phyloP scores from a whole-genome alignment of 2,329 filamentous ascomycete species.

The Trichophyton verrucosum region DNA sequence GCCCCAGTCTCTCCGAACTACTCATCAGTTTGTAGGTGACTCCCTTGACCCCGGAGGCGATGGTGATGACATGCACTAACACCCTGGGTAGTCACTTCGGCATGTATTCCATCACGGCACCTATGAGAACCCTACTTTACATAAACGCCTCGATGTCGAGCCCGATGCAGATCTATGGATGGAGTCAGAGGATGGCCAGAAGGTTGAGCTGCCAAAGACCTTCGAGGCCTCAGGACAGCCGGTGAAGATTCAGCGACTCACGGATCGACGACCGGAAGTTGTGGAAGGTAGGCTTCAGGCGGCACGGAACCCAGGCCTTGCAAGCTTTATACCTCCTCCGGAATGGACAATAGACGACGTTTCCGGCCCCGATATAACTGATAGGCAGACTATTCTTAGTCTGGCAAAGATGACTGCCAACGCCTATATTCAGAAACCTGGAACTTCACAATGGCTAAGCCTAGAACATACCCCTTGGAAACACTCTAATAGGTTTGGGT shows the following conservation, averaged over 20 bases:
- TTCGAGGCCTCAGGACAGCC: conserved; percentile 53
- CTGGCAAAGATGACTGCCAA: conserved; percentile 82
- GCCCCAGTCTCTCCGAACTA: conserved; percentile 14
- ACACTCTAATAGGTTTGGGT: conserved; percentile 78
- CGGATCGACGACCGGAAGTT: conserved; percentile 60
- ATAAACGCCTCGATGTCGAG: conserved; percentile 62
- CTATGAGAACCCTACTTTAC: conserved; percentile 61
- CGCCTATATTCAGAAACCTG: conserved; percentile 67
- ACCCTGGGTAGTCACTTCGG: conserved; percentile 42
- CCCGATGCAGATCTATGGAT: conserved; percentile 43
- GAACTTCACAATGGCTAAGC: conserved; percentile 68
- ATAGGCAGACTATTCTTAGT: conserved; percentile 71
- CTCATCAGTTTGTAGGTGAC: conserved; percentile 28
- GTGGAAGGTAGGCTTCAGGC: conserved; percentile 68
- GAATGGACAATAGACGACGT: conserved; percentile 78
- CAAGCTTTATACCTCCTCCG: conserved; percentile 54
- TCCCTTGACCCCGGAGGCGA: background rate
- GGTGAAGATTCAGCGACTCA: conserved; percentile 64
- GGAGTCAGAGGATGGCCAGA: conserved; percentile 29
- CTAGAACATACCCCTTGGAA: conserved; percentile 63
- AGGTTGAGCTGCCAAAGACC: conserved; percentile 33
- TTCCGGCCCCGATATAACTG: conserved; percentile 64
- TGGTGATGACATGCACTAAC: background rate
- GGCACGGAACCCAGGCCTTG: conserved; percentile 55
- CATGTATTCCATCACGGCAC: conserved; percentile 92